phyloP scores from a whole-genome alignment of 352 stramenopile genomes.

The Pythium dissimile region DNA sequence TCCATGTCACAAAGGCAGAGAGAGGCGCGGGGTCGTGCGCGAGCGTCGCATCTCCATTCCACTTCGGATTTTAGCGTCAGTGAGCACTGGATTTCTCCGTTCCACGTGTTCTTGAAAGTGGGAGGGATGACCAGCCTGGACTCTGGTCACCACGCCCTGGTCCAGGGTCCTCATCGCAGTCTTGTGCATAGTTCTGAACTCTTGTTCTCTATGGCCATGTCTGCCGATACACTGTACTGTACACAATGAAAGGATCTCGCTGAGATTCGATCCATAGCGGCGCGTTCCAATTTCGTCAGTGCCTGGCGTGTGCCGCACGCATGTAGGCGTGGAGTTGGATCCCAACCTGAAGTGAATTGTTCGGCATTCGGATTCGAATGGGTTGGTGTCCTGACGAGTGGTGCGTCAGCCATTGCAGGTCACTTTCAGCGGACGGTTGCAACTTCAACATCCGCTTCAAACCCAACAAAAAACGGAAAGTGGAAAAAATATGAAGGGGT shows the following conservation, averaged over 20 bases:
- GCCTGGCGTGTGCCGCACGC: background rate
- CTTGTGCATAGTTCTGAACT: too few relatives aligned
- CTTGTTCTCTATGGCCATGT: background rate
- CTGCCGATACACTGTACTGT: too few relatives aligned
- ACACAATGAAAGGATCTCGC: too few relatives aligned
- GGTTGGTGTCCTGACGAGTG: background rate
- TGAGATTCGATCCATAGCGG: too few relatives aligned
- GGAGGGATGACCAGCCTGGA: background rate
- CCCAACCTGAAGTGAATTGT: too few relatives aligned
- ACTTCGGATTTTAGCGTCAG: constrained; percentile 4
- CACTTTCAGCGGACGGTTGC: background rate
- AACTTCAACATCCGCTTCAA: background rate
- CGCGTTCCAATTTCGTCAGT: background rate
- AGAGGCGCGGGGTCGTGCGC: background rate
- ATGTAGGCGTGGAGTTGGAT: too few relatives aligned
- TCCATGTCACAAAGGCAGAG: background rate
- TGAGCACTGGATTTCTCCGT: constrained; percentile 5
- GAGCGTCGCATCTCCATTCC: background rate
- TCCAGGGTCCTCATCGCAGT: background rate
- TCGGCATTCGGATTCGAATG: background rate
- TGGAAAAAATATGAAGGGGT: constrained; percentile 10
- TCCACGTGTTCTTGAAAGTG: constrained; percentile 2
- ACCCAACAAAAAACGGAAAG: background rate
- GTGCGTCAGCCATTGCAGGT: constrained; percentile 6
- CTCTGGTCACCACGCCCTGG: background rate